phyloP scores from a whole-genome alignment of 352 stramenopile species.

The Phytophthora pluvialis region DNA sequence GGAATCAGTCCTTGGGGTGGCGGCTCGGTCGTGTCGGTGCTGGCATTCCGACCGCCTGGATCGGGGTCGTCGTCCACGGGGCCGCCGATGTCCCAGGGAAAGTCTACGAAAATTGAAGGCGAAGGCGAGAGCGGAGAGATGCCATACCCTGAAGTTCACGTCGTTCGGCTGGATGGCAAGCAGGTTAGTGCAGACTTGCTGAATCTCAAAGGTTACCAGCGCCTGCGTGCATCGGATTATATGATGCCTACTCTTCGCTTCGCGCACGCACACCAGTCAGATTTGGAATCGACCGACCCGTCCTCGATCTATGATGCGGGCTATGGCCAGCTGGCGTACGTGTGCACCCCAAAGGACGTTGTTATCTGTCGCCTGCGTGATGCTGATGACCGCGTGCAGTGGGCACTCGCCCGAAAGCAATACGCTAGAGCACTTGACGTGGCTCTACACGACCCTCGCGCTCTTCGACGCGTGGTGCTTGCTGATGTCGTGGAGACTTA shows the following conservation, averaged over 20 bases:
- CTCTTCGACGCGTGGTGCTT: constrained; percentile 60
- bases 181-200: constrained; percentile 86
- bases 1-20: constrained; percentile 74
- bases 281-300: constrained; percentile 29
- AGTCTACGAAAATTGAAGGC: constrained; percentile 61
- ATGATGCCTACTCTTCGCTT: constrained; percentile 81
- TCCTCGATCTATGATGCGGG: constrained; percentile 76
- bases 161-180: constrained; percentile 89
- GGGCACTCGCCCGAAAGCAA: constrained; percentile 66
- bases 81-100: constrained; percentile 29
- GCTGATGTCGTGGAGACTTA: constrained; percentile 81
- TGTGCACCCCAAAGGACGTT: constrained; percentile 87
- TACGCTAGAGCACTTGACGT: constrained; percentile 69
- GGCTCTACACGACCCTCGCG: constrained; percentile 61
- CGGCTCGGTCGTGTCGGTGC: constrained; percentile 60
- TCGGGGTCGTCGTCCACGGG: constrained; percentile 35
- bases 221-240: constrained; percentile 79
- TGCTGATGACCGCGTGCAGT: constrained; percentile 80
- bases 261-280: constrained; percentile 30
- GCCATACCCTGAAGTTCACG: constrained; percentile 83
- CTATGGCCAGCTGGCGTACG: constrained; percentile 69
- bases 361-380: constrained; percentile 85
- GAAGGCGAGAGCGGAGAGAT: constrained; percentile 77
- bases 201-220: constrained; percentile 77
- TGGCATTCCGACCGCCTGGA: constrained; percentile 75